Percentiles rank a stretch among this genome's conserved stretches.
These are phyloP conservation scores for Cladosporium sp. DNA, from an alignment of 2,329 filamentous ascomycete species.

Conservation along the genomic window DNA sequence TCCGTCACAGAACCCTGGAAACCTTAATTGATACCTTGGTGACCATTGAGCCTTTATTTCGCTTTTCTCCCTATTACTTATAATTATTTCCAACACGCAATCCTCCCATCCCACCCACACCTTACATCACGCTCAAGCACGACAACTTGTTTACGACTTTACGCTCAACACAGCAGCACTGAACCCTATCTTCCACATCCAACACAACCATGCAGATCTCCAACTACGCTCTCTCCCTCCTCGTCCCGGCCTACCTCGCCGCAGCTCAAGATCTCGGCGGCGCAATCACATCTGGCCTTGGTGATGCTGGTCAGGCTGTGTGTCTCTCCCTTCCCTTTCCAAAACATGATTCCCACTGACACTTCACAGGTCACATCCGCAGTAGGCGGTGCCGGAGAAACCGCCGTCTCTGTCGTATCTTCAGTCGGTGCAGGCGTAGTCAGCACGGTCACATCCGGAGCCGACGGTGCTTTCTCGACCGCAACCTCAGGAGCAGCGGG, in stretches of 20 bases:
- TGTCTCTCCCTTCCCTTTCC: not conserved
- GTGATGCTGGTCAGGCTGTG: slow-evolving; percentile 4
- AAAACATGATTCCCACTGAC: not conserved
- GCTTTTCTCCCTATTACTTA: not conserved
- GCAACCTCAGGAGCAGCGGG: not conserved
- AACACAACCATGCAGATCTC: slow-evolving; percentile 21
- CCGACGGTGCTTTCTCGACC: not conserved
- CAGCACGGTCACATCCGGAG: not conserved
- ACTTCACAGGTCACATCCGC: not conserved
- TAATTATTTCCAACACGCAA: not conserved
- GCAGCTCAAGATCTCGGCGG: slow-evolving; percentile 14
- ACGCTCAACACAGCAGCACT: not conserved
- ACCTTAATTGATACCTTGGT: not conserved
- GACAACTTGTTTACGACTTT: not conserved
- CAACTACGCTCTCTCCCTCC: slow-evolving; percentile 17
- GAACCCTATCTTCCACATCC: not conserved
- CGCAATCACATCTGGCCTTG: slow-evolving; percentile 1
- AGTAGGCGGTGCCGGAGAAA: slow-evolving; percentile 1
- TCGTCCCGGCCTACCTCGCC: slow-evolving; percentile 19
- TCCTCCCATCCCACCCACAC: not conserved
- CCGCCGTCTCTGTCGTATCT: not conserved
- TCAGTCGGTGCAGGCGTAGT: not conserved
- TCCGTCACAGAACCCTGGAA: not conserved
- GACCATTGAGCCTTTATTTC: not conserved
- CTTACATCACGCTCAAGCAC: not conserved